Base-by-base conservation (phyloP, 768 basidiomycete species). In the Dioszegia hungarica region DNA sequence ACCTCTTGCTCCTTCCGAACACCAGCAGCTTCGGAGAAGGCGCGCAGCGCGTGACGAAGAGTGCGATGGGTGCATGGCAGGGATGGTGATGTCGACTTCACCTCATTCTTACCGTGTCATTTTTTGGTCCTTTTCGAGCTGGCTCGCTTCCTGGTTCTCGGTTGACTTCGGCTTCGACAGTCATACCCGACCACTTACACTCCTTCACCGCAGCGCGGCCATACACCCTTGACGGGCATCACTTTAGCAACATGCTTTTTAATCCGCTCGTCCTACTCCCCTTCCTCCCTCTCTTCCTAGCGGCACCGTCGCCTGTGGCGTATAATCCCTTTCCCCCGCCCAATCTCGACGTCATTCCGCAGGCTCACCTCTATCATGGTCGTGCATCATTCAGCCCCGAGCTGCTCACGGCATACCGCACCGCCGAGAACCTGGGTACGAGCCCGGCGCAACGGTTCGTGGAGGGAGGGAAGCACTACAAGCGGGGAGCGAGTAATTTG, bases 251-350 rank as follows among this genome's bases (percentile, higher is more conserved):
- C 46, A 55, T 53, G 49, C 37, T 60, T 20, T 19, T 56, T 39
- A 22, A 37, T 24, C 22, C 55, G 27, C 10, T 60, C 44, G 12
- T 59, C 9, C 44, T 62, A 15, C 22, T 62, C 17, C 40, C 60
- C n/a, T 15, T 62, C 9, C 55, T 66, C 24, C 46, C 61, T 17
- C 49, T 43, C 22, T 22, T 59, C 6, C 34, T 62, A 17, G 55
- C 50, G n/a, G n/a, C n/a, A n/a, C n/a, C n/a, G 5, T 34, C 39
- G 1, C 52, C 57, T 5, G 43, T 41, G 27, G 29, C 56, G 9
- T 62, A 60, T 34, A 59, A 66, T 27, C 56, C 64, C 31, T 65
- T 61, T 39, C 20, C 25, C n/a, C 53, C 57, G 6, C 37, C 54
- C 20, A 39, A 27, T 20, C 19, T 36, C 29, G 47, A n/a, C n/a